Conservation (phyloP, 257 asterid genomes). For the Anisodus acutangulus region DNA sequence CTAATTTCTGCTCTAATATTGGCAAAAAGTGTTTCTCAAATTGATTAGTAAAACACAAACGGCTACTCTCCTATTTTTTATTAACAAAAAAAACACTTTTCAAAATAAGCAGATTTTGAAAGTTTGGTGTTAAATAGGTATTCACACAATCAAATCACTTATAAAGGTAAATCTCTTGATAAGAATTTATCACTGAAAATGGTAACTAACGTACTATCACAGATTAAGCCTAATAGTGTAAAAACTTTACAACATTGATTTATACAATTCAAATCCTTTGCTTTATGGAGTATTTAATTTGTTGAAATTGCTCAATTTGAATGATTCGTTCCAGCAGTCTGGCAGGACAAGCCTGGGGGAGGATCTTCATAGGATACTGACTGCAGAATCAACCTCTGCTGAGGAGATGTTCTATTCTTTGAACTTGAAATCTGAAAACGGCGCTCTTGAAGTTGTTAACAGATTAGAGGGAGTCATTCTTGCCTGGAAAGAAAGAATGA, state of each 20-base stretch:
- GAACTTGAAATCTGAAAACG: slow-evolving; percentile 68
- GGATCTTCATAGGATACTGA: slow-evolving; percentile 64
- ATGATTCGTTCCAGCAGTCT: slow-evolving; percentile 48
- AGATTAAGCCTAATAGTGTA: background rate
- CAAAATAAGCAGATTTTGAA: too few relatives aligned
- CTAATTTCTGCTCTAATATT: background rate
- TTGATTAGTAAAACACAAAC: background rate
- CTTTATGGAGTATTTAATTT: background rate
- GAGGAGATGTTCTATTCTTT: slow-evolving; percentile 61
- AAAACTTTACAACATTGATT: background rate
- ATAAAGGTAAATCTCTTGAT: background rate
- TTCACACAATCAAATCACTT: background rate
- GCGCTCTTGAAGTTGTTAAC: slow-evolving; percentile 70
- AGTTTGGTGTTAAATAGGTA: too few relatives aligned
- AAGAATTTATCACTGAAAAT: background rate
- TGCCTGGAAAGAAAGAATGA: slow-evolving; percentile 67
- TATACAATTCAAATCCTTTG: background rate
- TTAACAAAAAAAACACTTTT: too few relatives aligned
- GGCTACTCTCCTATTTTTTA: too few relatives aligned
- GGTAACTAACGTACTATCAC: background rate
- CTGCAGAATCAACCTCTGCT: slow-evolving; percentile 47
- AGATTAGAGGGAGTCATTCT: slow-evolving; percentile 69
- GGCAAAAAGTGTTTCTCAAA: background rate
- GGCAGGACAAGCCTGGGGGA: slow-evolving; percentile 78
- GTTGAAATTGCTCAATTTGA: slow-evolving; percentile 13